phyloP scores from a whole-genome alignment of 257 asterid genomes.

The Verbascum thapsus region DNA sequence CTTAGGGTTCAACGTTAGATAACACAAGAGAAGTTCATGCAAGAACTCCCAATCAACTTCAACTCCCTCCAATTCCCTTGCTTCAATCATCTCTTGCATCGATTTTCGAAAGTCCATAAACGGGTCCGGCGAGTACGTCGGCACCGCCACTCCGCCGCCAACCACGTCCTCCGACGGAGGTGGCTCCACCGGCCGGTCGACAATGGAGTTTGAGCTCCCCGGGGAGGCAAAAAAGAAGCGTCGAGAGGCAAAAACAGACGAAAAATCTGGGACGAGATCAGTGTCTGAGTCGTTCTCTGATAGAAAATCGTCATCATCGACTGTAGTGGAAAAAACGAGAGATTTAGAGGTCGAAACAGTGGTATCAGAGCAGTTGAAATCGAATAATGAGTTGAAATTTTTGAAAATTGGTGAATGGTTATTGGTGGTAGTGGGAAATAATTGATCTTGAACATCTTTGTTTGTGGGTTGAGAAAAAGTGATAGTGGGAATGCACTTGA shows the following conservation, averaged over 20 bases:
- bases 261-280: slow-evolving; percentile 53
- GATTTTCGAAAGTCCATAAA: slow-evolving; percentile 63
- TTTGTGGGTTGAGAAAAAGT: slow-evolving; percentile 34
- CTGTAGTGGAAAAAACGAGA: slow-evolving; percentile 38
- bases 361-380: slow-evolving; percentile 40
- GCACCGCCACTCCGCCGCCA: slow-evolving; percentile 61
- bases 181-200: slow-evolving; percentile 34
- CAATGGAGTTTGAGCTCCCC: slow-evolving; percentile 73
- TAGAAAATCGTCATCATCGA: slow-evolving; percentile 25
- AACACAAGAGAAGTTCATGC: slow-evolving; percentile 71
- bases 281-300: slow-evolving; percentile 37
- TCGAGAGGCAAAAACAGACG: slow-evolving; percentile 68
- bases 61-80: slow-evolving; percentile 39
- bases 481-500: slow-evolving; percentile 65
- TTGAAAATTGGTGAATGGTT: slow-evolving; percentile 36
- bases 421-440: neutral
- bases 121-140: slow-evolving; percentile 71
- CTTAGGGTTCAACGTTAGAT: slow-evolving; percentile 60
- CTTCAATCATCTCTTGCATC: slow-evolving; percentile 84
- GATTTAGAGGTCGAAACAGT: slow-evolving; percentile 45
- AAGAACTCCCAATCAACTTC: slow-evolving; percentile 57
- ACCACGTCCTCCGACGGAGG: slow-evolving; percentile 29
- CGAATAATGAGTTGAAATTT: slow-evolving; percentile 58
- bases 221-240: slow-evolving; percentile 88
- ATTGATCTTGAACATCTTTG: slow-evolving; percentile 27